These are phyloP conservation scores for Ceratocystis harringtonii DNA, from an alignment of 2,329 filamentous ascomycete genomes.

Conservation along the genomic window DNA sequence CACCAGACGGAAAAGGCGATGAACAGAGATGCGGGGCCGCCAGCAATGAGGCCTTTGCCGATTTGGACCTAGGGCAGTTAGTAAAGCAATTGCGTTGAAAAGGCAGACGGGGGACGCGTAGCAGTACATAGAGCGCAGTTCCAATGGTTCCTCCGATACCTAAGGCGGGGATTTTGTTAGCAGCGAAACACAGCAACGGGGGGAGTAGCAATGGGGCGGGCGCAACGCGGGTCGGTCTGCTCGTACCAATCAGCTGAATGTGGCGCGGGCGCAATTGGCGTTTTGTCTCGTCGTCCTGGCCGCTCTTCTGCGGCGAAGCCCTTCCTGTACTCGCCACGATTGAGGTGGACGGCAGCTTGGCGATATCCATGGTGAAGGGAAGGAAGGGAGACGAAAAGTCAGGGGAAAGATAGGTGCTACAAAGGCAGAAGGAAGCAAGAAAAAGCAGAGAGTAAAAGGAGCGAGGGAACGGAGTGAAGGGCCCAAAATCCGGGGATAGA, in stretches of 20 bases:
- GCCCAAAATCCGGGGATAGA: background rate
- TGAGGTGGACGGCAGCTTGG: background rate
- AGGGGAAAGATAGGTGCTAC: background rate
- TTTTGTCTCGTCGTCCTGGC: conserved; percentile 27
- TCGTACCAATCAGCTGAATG: conserved; percentile 36
- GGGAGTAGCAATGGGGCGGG: background rate
- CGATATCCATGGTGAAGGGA: background rate
- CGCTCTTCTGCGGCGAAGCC: background rate
- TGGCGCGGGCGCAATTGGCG: conserved; percentile 40
- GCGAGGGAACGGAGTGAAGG: background rate
- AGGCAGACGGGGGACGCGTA: background rate
- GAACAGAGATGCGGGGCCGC: conserved; percentile 43
- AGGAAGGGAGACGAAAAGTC: background rate
- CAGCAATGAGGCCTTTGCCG: conserved; percentile 41
- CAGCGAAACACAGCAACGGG: background rate
- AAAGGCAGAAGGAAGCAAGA: background rate
- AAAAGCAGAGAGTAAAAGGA: background rate
- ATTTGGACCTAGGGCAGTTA: conserved; percentile 28
- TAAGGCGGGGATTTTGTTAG: background rate
- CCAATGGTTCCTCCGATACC: conserved; percentile 52
- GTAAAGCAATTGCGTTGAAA: background rate
- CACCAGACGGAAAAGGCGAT: conserved; percentile 47
- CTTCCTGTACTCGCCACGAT: background rate
- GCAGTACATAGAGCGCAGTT: conserved; percentile 40
- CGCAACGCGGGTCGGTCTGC: too few relatives aligned